Evolutionary conservation across 2,329 filamentous ascomycete genomes (phyloP), one percentile per base, ranked within the genome.

Genomic region (Aphanocladium album): DNA sequence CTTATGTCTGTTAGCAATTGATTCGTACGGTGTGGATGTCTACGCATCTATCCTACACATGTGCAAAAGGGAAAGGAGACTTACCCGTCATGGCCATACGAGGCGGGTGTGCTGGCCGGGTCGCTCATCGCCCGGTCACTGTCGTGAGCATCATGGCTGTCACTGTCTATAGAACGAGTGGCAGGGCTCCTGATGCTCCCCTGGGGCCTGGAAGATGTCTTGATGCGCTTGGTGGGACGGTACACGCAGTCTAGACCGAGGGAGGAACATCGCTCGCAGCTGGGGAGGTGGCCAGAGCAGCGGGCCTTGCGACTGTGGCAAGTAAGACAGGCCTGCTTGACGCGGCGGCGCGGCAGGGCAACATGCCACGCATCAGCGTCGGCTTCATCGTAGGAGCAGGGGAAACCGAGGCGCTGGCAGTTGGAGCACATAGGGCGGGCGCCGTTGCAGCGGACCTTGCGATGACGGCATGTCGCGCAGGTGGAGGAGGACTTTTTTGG

Each of bases 361-460:
- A 77, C 70, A 37, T 75, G 75, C 65, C 79, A 76, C 50, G 75
- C 68, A 14, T 76, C 74, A 33, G 75, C 65, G 58, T 74, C 74
- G 51, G 71, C 73, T 57, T 83, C 80, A 62, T 83, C 80, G 66
- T 83, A 85, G 8, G 82, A 82, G 68, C 83, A 85, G 7, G 78
- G 75, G 65, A 85, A 84, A 52, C 80, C 81, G 49, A 85, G 77
- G 21, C 83, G 79, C 64, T 83, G 80, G 71, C 83, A 85, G 70
- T 84, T 84, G 71, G 80, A 79, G 70, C 83, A 85, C 62, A 81
- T 72, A 54, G 79, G 75, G 45, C 79, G 79, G 14, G 77, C 74
- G 39, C 82, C 80, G 67, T 84, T 81, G 72, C 83, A 85, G 52
- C 82, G 81, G 21, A 85, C 83, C 70, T 85, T 85, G 67, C 82